Evolutionary conservation across 2,329 filamentous ascomycete species (phyloP).

Genomic region (Exophiala mesophila): DNA sequence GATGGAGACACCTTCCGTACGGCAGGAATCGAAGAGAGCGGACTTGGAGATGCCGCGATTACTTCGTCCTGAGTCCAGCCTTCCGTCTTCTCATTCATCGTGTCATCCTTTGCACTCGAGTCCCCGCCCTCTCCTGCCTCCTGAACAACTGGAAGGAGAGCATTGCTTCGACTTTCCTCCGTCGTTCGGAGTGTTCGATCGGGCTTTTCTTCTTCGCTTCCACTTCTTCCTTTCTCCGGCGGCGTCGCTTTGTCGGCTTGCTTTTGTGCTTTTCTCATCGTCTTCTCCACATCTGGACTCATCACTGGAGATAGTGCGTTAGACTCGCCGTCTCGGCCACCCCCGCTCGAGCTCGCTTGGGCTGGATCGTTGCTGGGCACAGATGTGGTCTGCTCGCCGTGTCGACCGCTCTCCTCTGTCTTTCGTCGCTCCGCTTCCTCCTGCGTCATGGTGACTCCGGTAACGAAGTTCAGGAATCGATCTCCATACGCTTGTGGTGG

Average conservation of each 20-base stretch:
- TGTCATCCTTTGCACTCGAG: constrained; percentile 36
- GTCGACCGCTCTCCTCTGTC: constrained; percentile 24
- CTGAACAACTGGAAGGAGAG: constrained; percentile 76
- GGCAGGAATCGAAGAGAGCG: constrained; percentile 9
- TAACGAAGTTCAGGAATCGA: constrained; percentile 88
- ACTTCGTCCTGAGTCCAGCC: constrained; percentile 4
- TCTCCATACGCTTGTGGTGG: constrained; percentile 88
- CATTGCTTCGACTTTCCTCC: constrained; percentile 51
- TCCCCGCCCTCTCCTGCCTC: constrained; percentile 73
- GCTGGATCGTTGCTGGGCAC: constrained; percentile 28
- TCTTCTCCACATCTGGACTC: constrained; percentile 45
- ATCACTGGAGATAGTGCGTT: constrained; percentile 27
- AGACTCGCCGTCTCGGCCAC: constrained; percentile 16
- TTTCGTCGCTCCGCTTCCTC: constrained; percentile 67
- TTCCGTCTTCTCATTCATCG: constrained; percentile 11
- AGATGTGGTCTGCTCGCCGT: constrained; percentile 8
- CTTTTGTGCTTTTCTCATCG: constrained; percentile 58
- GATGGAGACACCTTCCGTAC: constrained; percentile 21
- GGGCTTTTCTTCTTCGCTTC: constrained; percentile 56
- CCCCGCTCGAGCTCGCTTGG: constrained; percentile 29
- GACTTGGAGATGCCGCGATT: constrained; percentile 1
- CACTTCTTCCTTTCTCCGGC: constrained; percentile 33
- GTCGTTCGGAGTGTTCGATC: constrained; percentile 57
- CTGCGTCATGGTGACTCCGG: constrained; percentile 79
- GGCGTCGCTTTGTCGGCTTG: constrained; percentile 55